phyloP scores from a whole-genome alignment of 2,329 filamentous ascomycete species.

The Hypoxylon sp. region DNA sequence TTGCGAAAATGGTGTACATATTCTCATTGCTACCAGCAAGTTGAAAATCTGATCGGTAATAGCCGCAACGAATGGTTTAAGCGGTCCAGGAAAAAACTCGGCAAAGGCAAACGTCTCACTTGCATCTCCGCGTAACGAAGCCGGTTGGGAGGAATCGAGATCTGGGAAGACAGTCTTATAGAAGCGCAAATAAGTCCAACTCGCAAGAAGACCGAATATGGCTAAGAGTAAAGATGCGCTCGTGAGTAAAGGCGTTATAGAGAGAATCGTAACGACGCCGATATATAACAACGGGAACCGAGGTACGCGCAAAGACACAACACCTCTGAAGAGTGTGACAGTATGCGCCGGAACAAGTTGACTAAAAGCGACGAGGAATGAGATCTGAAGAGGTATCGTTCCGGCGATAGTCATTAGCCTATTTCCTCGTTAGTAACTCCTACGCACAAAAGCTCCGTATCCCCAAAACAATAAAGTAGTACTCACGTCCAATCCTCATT shows the following conservation, averaged over 20 bases:
- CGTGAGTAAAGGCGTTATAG: conserved; percentile 70
- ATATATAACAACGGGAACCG: conserved; percentile 80
- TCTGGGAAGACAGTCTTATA: conserved; percentile 84
- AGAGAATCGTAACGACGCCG: conserved; percentile 77
- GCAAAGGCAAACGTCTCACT: conserved; percentile 97
- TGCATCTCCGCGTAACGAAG: conserved; percentile 85
- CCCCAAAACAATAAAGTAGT: conserved; percentile 28
- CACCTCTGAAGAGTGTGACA: conserved; percentile 89
- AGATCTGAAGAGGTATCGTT: conserved; percentile 89
- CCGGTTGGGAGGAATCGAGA: conserved; percentile 72
- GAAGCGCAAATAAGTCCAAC: conserved; percentile 97
- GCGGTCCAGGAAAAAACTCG: conserved; percentile 90
- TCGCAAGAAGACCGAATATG: conserved; percentile 84
- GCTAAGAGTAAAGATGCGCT: conserved; percentile 85
- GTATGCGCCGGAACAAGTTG: conserved; percentile 98
- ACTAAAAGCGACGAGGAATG: conserved; percentile 96
- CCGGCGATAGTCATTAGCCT: conserved; percentile 88
- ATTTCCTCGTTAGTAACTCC: conserved; percentile 42
- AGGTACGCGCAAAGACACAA: conserved; percentile 89
- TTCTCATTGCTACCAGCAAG: conserved; percentile 78
- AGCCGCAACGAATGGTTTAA: conserved; percentile 82
- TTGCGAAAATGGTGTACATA: conserved; percentile 88
- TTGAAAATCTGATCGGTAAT: conserved; percentile 83
- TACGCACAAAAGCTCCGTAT: not conserved
- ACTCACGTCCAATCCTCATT: conserved; percentile 79